phyloP scores from a whole-genome alignment of 208 protist species.

The Leishmania braziliensis region DNA sequence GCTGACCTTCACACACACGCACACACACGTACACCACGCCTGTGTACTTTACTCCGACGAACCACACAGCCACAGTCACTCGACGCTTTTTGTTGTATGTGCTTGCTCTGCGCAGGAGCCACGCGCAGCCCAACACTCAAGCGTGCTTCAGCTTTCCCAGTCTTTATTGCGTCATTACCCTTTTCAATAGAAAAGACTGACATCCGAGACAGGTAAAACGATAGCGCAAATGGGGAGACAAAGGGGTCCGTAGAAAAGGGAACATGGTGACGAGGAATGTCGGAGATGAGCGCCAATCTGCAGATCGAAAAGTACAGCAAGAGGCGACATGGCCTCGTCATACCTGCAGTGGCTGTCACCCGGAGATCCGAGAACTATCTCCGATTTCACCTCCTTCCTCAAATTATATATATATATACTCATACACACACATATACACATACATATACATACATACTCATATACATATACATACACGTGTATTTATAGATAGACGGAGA shows the following conservation, averaged over 20 bases:
- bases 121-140: not conserved
- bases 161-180: not conserved
- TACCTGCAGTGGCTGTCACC: not conserved
- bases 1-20: not conserved
- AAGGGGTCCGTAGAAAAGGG: not conserved
- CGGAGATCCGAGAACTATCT: not conserved
- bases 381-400: too few species aligned
- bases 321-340: not conserved
- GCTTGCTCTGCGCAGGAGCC: not conserved
- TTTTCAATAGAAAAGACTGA: not conserved
- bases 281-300: not conserved
- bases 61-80: not conserved
- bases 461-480: not conserved
- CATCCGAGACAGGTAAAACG: not conserved
- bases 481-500: not conserved
- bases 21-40: not conserved
- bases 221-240: not conserved
- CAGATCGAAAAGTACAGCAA: not conserved
- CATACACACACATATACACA: not conserved
- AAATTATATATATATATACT: not conserved
- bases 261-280: not conserved
- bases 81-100: not conserved
- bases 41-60: not conserved
- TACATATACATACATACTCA: not conserved
- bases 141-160: not conserved